phyloP scores from a whole-genome alignment of 2,329 filamentous ascomycete species.

The Pestalotiopsis sp. region DNA sequence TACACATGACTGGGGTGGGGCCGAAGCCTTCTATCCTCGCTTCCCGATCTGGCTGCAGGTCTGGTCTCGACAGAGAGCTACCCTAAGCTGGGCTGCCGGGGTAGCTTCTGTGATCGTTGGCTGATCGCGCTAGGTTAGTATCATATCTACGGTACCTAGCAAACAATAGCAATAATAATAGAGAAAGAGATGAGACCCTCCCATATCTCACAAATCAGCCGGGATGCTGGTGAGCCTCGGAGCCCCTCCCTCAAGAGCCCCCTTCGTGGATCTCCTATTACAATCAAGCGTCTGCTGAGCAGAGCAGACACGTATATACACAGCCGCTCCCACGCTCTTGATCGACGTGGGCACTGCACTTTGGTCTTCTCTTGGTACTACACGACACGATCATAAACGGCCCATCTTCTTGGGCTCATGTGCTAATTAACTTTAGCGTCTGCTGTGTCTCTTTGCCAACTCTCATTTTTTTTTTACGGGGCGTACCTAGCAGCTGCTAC shows the following conservation, averaged over 20 bases:
- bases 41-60: constrained; percentile 7
- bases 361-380: background rate
- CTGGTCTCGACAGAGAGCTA: background rate
- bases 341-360: background rate
- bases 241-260: background rate
- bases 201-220: background rate
- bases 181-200: background rate
- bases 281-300: background rate
- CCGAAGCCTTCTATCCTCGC: background rate
- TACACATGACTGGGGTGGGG: background rate
- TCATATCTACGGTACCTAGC: background rate
- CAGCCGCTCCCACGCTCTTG: background rate
- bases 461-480: background rate
- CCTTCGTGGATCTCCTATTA: background rate
- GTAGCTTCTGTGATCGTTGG: background rate
- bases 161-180: background rate
- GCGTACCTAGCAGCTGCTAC: background rate
- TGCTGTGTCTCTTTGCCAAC: background rate
- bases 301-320: background rate
- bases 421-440: constrained; percentile 1
- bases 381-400: background rate
- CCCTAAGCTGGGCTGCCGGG: background rate
- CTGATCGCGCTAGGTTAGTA: background rate
- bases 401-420: background rate
- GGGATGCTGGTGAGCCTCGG: background rate